Percentiles rank a stretch among this genome's conserved stretches.
Conservation (phyloP, 805 yeast genomes). For the Metschnikowia cerradonensis region DNA sequence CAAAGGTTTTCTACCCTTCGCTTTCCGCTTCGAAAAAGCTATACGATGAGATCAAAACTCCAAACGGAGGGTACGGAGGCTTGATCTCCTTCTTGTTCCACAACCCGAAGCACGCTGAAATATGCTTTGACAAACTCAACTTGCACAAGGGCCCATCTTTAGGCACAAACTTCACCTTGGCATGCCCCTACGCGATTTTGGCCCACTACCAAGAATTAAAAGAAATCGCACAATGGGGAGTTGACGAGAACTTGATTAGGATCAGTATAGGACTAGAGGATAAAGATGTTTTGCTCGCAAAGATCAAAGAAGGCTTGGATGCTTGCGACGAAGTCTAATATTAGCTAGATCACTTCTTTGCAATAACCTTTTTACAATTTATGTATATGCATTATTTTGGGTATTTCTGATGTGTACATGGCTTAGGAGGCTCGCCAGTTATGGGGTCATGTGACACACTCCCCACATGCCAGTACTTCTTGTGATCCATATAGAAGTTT, state of each 20-base stretch:
- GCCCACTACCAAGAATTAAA: constrained; percentile 84
- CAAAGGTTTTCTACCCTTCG: constrained; percentile 70
- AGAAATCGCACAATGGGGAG: constrained; percentile 76
- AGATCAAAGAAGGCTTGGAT: constrained; percentile 16
- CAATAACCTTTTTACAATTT: neutral
- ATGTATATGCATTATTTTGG: constrained; percentile 4
- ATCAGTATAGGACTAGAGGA: constrained; percentile 86
- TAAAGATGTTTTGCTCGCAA: constrained; percentile 43
- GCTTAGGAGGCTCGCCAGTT: constrained; percentile 48
- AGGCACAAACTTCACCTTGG: constrained; percentile 85
- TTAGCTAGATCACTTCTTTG: neutral
- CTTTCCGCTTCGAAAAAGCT: constrained; percentile 49
- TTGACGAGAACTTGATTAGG: constrained; percentile 72
- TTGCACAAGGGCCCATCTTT: constrained; percentile 86
- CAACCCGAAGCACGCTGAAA: constrained; percentile 57
- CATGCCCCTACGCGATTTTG: constrained; percentile 84
- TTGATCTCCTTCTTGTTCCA: constrained; percentile 70
- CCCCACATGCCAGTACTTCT: constrained; percentile 63
- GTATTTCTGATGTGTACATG: constrained; percentile 32
- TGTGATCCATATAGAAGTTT: constrained; percentile 40
- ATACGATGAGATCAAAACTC: constrained; percentile 68
- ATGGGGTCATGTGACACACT: constrained; percentile 43
- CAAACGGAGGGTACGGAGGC: constrained; percentile 85
- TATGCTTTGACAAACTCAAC: constrained; percentile 67
- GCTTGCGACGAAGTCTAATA: constrained; percentile 2